Percentiles rank a stretch among this genome's conserved stretches.
Conservation (phyloP, 805 yeast genomes). For the Metschnikowia santaceciliae region DNA sequence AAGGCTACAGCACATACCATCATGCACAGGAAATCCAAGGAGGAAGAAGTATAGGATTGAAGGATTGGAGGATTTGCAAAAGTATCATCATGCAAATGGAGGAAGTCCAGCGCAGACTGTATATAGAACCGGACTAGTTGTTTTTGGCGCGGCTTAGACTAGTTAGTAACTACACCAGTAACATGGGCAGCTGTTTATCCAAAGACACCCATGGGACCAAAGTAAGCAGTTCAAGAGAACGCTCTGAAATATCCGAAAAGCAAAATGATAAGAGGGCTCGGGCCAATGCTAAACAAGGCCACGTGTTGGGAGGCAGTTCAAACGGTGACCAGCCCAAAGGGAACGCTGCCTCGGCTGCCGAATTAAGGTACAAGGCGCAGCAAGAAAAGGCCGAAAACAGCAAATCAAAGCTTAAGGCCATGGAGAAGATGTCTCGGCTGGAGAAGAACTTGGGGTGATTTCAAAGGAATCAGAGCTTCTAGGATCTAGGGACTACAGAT, state of each 20-base stretch:
- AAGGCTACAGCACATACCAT: constrained; percentile 8
- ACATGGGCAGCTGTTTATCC: constrained; percentile 20
- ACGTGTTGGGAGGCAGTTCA: constrained; percentile 1
- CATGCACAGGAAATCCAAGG: neutral
- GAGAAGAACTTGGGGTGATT: constrained; percentile 21
- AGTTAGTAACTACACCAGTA: neutral
- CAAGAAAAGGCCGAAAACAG: constrained; percentile 27
- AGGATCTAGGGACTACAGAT: no score
- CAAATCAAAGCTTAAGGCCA: constrained; percentile 26
- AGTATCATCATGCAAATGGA: no score
- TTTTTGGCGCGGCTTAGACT: neutral
- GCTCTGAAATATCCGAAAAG: no score
- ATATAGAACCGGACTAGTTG: neutral
- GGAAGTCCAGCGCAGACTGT: neutral
- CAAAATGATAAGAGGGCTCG: no score
- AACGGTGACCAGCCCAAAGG: constrained; percentile 14
- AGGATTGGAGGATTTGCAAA: no score
- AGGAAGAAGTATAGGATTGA: neutral
- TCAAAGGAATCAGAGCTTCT: no score
- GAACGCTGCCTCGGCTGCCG: constrained; percentile 42
- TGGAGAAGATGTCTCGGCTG: constrained; percentile 26
- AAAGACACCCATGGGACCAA: constrained; percentile 6
- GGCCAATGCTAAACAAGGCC: neutral
- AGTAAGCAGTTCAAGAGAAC: neutral
- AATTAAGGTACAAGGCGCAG: constrained; percentile 27